Percentiles rank a stretch among this genome's conserved stretches.
phyloP scores from a whole-genome alignment of 2,329 filamentous ascomycete genomes.

The Gaeumannomyces tritici region DNA sequence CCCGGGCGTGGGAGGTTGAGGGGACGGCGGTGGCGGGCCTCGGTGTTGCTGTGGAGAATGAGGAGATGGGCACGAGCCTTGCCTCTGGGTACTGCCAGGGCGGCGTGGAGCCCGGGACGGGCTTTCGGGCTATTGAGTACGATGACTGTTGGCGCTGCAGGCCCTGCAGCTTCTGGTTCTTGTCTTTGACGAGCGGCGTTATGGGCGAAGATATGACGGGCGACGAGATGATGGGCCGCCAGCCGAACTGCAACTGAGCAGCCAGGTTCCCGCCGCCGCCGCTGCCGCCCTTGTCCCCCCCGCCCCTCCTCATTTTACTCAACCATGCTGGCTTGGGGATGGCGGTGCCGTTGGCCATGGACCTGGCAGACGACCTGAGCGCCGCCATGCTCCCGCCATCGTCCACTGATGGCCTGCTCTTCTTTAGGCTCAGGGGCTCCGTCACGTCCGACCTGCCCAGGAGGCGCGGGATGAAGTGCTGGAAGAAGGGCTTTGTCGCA shows the following conservation, averaged over 20 bases:
- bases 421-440: constrained; percentile 8
- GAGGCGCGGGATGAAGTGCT: constrained; percentile 22
- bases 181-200: not conserved
- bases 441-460: constrained; percentile 8
- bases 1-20: not conserved
- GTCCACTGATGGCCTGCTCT: not conserved
- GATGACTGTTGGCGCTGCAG: not conserved
- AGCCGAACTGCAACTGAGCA: not conserved
- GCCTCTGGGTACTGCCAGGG: not conserved
- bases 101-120: not conserved
- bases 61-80: not conserved
- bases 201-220: not conserved
- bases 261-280: not conserved
- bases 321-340: not conserved
- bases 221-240: not conserved
- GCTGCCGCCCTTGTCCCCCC: too few relatives aligned
- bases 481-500: constrained; percentile 33
- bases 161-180: not conserved
- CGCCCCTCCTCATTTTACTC: not conserved
- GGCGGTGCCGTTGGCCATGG: not conserved
- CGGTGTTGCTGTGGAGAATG: not conserved
- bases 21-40: not conserved
- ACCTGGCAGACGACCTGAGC: not conserved
- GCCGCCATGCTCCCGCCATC: not conserved
- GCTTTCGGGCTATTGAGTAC: not conserved